These are phyloP conservation scores for Phoma sp. DNA, from an alignment of 2,329 filamentous ascomycete species.

Conservation along the genomic window DNA sequence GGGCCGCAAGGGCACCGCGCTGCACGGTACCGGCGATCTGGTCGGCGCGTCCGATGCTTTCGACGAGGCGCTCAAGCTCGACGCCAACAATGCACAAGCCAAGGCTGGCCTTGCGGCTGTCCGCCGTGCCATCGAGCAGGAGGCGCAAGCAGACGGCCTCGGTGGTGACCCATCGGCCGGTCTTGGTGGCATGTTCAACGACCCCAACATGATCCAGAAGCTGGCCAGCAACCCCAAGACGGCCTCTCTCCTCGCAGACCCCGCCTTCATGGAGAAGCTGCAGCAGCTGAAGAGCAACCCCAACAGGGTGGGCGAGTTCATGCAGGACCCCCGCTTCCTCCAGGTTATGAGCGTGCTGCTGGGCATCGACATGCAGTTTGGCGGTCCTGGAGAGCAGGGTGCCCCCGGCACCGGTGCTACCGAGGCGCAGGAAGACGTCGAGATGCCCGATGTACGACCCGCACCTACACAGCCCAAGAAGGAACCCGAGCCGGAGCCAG, in stretches of 20 bases:
- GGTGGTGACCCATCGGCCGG: constrained; percentile 74
- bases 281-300: constrained; percentile 84
- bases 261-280: constrained; percentile 88
- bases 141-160: constrained; percentile 68
- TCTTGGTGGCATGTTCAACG: constrained; percentile 92
- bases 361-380: constrained; percentile 89
- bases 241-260: constrained; percentile 77
- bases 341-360: constrained; percentile 93
- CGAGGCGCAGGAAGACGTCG: constrained; percentile 73
- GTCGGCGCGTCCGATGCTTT: constrained; percentile 88
- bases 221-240: constrained; percentile 96
- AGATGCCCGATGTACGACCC: constrained; percentile 76
- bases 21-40: constrained; percentile 87
- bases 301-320: constrained; percentile 76
- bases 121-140: constrained; percentile 84
- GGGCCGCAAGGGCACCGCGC: constrained; percentile 89
- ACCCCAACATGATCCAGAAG: constrained; percentile 88
- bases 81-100: constrained; percentile 89
- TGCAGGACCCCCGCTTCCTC: constrained; percentile 89
- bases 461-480: constrained; percentile 62
- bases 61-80: constrained; percentile 91
- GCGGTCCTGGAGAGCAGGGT: constrained; percentile 57
- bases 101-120: constrained; percentile 88
- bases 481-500: constrained; percentile 60
- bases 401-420: constrained; percentile 47